Evolutionary conservation across 495 filamentous ascomycete species (phyloP).

Genomic region (Aspergillus baeticus): DNA sequence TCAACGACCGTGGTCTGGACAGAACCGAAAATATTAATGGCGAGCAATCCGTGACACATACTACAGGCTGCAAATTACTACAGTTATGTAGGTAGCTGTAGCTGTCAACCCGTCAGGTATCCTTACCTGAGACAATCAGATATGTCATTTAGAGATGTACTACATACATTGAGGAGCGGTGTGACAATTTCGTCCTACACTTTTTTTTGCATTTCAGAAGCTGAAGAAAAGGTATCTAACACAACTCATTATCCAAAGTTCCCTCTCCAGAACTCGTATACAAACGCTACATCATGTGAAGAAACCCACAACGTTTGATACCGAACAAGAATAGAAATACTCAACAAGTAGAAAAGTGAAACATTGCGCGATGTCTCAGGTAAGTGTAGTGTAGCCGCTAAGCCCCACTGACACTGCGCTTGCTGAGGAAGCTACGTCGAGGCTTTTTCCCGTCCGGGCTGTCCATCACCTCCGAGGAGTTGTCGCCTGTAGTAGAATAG

Average conservation of each 20-base stretch:
- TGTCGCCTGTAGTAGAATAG: conserved; percentile 34
- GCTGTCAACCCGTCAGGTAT: neutral
- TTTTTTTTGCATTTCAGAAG: neutral
- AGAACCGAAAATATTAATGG: too few relatives aligned
- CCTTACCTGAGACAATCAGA: neutral
- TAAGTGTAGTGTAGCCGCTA: conserved; percentile 30
- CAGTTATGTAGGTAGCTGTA: too few relatives aligned
- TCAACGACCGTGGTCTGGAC: too few relatives aligned
- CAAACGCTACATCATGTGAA: conserved; percentile 5
- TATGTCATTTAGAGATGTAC: neutral
- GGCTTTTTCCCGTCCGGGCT: conserved; percentile 52
- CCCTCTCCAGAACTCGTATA: neutral
- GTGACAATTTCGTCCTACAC: neutral
- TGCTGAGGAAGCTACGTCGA: conserved; percentile 56
- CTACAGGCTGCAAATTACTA: too few relatives aligned
- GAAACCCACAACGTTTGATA: neutral
- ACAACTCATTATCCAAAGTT: conserved; percentile 1
- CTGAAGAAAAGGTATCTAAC: conserved; percentile 1
- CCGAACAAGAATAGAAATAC: conserved; percentile 7
- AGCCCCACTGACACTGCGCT: conserved; percentile 49
- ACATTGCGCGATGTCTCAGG: too few relatives aligned
- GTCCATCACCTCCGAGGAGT: conserved; percentile 41
- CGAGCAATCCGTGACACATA: too few relatives aligned
- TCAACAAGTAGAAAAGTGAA: conserved; percentile 6
- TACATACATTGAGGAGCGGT: neutral